A percentile compares a stretch with the other conserved stretches of the same genome.
These are phyloP conservation scores for Serendipita vermifera DNA, from an alignment of 768 basidiomycete genomes.

Conservation along the genomic window DNA sequence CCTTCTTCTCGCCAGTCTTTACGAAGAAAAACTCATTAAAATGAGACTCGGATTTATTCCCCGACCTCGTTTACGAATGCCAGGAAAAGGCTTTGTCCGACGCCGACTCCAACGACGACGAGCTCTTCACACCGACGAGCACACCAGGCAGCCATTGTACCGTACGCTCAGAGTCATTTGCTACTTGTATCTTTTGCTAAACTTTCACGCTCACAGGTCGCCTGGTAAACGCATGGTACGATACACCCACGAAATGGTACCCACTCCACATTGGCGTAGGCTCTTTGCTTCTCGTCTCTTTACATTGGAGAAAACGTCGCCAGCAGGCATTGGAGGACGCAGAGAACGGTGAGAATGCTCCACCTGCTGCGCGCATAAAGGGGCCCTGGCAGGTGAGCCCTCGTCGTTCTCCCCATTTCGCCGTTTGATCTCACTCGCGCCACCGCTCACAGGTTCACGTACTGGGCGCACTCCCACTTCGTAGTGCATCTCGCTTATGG, in stretches of 20 bases:
- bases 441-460: slow-evolving; percentile 68
- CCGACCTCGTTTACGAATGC: neutral
- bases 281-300: slow-evolving; percentile 67
- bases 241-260: slow-evolving; percentile 90
- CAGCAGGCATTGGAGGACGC: slow-evolving; percentile 26
- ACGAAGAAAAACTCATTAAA: too few relatives aligned
- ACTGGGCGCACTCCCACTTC: slow-evolving; percentile 83
- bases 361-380: slow-evolving; percentile 64
- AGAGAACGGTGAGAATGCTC: slow-evolving; percentile 63
- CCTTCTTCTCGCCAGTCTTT: too few relatives aligned
- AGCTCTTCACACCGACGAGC: slow-evolving; percentile 2
- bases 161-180: neutral
- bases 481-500: slow-evolving; percentile 94
- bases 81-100: slow-evolving; percentile 5
- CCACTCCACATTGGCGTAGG: slow-evolving; percentile 85
- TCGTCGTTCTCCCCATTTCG: slow-evolving; percentile 6
- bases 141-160: neutral
- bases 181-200: neutral
- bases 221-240: slow-evolving; percentile 62
- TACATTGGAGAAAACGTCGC: slow-evolving; percentile 60
- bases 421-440: neutral
- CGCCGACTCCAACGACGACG: neutral
- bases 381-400: slow-evolving; percentile 82
- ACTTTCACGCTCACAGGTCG: slow-evolving; percentile 15
- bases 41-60: slow-evolving; percentile 7